Percentiles rank a stretch among this genome's conserved stretches.
phyloP scores from a whole-genome alignment of 805 yeast genomes.

The Candida boidinii region DNA sequence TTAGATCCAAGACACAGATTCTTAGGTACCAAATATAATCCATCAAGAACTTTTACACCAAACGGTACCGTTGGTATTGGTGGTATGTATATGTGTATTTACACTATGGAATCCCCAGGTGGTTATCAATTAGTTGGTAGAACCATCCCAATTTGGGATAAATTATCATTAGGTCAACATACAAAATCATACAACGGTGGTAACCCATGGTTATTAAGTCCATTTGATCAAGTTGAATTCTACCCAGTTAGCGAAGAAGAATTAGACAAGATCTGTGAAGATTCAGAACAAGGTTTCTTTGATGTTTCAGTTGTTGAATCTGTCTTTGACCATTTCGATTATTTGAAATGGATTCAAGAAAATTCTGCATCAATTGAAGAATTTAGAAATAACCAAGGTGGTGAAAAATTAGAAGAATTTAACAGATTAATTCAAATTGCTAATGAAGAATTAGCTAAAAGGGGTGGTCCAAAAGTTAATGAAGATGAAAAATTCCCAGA shows the following conservation, averaged over 20 bases:
- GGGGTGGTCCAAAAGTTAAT: conserved; percentile 36
- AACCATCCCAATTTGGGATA: conserved; percentile 97
- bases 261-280: conserved; percentile 60
- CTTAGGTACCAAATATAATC: conserved; percentile 90
- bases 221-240: conserved; percentile 92
- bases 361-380: conserved; percentile 65
- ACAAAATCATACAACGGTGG: conserved; percentile 31
- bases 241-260: conserved; percentile 86
- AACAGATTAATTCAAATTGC: conserved; percentile 74
- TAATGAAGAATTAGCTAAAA: conserved; percentile 58
- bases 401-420: conserved; percentile 81
- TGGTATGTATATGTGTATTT: conserved; percentile 98
- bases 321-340: conserved; percentile 75
- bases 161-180: conserved; percentile 67
- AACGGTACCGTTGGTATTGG: conserved; percentile 98
- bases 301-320: conserved; percentile 66
- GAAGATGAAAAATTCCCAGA: conserved; percentile 60
- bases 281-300: conserved; percentile 75
- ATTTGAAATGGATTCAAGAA: conserved; percentile 68
- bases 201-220: conserved; percentile 84
- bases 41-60: conserved; percentile 92
- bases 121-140: conserved; percentile 96
- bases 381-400: conserved; percentile 60
- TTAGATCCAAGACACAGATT: conserved; percentile 93
- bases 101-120: conserved; percentile 98